These are phyloP conservation scores for Micractinium sp. DNA, from an alignment of 139 green algal species.

Conservation along the genomic window DNA sequence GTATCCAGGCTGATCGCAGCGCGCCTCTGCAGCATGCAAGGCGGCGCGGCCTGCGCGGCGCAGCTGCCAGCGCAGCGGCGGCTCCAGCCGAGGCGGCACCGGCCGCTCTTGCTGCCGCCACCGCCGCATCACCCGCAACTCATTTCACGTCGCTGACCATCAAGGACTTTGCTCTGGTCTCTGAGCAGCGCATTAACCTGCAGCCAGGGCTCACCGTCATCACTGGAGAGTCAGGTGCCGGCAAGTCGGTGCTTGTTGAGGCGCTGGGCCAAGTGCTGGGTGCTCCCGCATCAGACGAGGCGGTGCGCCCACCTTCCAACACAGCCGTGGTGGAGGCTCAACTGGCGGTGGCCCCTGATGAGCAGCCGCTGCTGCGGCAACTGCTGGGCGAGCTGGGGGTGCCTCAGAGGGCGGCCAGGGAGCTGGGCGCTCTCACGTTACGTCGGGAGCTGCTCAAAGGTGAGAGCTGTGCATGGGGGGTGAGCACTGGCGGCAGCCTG, in stretches of 20 bases:
- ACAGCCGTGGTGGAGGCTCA: conserved; percentile 51
- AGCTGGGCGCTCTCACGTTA: conserved; percentile 29
- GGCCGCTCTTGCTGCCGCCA: neutral
- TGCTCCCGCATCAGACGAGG: conserved; percentile 58
- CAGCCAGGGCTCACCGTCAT: conserved; percentile 87
- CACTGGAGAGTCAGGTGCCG: conserved; percentile 81
- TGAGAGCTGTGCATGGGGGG: neutral
- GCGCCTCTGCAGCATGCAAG: neutral
- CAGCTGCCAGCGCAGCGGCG: neutral
- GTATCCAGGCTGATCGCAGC: too few species aligned
- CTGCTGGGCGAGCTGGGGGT: conserved; percentile 45
- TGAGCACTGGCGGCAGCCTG: neutral
- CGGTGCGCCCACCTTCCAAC: conserved; percentile 67
- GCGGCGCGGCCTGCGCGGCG: neutral
- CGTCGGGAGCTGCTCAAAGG: conserved; percentile 48
- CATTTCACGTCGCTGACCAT: conserved; percentile 50
- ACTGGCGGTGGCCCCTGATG: conserved; percentile 49
- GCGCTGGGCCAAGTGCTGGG: conserved; percentile 79
- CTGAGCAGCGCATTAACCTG: conserved; percentile 68
- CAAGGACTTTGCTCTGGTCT: conserved; percentile 87
- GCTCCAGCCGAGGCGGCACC: neutral
- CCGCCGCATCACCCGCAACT: neutral
- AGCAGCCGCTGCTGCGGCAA: conserved; percentile 18
- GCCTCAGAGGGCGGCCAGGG: neutral
- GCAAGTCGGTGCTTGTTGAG: conserved; percentile 89